phyloP scores from a whole-genome alignment of 768 basidiomycete genomes.

The Tulasnella calospora region DNA sequence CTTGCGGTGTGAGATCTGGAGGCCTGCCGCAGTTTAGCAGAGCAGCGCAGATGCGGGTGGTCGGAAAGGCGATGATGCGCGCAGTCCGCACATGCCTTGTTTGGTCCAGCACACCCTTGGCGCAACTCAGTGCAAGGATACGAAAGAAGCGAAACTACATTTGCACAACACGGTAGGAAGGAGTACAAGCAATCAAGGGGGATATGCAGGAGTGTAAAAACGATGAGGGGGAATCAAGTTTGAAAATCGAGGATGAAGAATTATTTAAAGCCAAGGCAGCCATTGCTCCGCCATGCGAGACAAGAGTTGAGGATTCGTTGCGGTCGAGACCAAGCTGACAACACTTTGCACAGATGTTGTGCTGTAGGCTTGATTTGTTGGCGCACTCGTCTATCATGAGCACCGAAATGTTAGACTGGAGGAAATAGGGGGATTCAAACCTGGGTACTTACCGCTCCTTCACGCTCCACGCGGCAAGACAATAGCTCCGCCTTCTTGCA shows the following conservation, averaged over 20 bases:
- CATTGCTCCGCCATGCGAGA: slow-evolving; percentile 82
- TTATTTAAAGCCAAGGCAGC: slow-evolving; percentile 72
- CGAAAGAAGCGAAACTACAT: not conserved
- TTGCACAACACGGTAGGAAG: slow-evolving; percentile 24
- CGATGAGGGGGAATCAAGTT: not conserved
- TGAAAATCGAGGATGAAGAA: not conserved
- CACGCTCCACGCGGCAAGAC: slow-evolving; percentile 82
- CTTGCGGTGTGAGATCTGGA: not conserved
- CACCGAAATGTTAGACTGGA: slow-evolving; percentile 19
- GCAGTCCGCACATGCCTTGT: slow-evolving; percentile 8
- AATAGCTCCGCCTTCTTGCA: slow-evolving; percentile 76
- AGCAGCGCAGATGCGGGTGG: not conserved
- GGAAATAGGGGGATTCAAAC: slow-evolving; percentile 1
- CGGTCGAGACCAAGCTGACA: slow-evolving; percentile 73
- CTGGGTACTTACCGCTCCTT: slow-evolving; percentile 51
- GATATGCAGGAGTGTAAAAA: not conserved
- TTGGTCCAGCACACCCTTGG: not conserved
- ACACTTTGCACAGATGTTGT: slow-evolving; percentile 62
- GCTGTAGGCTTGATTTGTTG: slow-evolving; percentile 32
- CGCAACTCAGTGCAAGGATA: not conserved
- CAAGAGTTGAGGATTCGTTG: slow-evolving; percentile 80
- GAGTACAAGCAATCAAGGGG: slow-evolving; percentile 14
- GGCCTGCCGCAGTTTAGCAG: not conserved
- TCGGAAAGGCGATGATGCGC: not conserved
- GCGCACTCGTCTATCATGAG: not conserved